phyloP scores from a whole-genome alignment of 768 basidiomycete genomes.

The Mycena haematopus region DNA sequence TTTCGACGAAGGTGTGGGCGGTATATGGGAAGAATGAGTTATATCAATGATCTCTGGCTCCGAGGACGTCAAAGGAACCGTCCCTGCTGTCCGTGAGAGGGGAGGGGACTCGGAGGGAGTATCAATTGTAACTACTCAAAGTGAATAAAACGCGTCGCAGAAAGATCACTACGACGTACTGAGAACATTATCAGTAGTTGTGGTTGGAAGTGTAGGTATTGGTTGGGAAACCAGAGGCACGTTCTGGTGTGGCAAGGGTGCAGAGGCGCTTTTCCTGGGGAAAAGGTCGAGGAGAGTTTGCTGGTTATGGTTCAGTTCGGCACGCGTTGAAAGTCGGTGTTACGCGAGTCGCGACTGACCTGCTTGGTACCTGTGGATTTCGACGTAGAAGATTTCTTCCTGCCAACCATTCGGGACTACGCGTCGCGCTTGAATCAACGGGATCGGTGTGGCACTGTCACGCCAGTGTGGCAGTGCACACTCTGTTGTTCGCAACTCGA shows the following conservation, averaged over 20 bases:
- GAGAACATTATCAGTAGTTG: neutral
- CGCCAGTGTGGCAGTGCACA: too few relatives aligned
- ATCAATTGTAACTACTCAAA: neutral
- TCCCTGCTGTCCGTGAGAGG: neutral
- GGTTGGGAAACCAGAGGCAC: neutral
- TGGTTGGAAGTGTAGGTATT: neutral
- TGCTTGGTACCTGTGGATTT: slow-evolving; percentile 34
- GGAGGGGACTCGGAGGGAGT: neutral
- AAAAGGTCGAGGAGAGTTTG: slow-evolving; percentile 51
- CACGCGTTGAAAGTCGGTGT: slow-evolving; percentile 10
- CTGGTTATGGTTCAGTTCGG: slow-evolving; percentile 34
- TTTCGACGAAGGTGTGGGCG: slow-evolving; percentile 10
- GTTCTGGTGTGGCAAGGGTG: neutral
- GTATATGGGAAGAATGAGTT: neutral
- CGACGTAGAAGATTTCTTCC: slow-evolving; percentile 30
- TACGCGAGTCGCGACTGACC: slow-evolving; percentile 32
- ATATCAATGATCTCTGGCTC: slow-evolving; percentile 9
- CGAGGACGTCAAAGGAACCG: slow-evolving; percentile 16
- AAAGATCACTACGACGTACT: neutral
- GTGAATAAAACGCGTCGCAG: slow-evolving; percentile 12
- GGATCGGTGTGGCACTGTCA: neutral
- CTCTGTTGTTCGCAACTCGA: neutral
- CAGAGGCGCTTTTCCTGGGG: slow-evolving; percentile 29
- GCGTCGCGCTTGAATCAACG: slow-evolving; percentile 37
- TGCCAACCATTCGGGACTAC: slow-evolving; percentile 34